Evolutionary conservation across 345 rosid species (phyloP).

Genomic region (Crucihimalaya himalaica): DNA sequence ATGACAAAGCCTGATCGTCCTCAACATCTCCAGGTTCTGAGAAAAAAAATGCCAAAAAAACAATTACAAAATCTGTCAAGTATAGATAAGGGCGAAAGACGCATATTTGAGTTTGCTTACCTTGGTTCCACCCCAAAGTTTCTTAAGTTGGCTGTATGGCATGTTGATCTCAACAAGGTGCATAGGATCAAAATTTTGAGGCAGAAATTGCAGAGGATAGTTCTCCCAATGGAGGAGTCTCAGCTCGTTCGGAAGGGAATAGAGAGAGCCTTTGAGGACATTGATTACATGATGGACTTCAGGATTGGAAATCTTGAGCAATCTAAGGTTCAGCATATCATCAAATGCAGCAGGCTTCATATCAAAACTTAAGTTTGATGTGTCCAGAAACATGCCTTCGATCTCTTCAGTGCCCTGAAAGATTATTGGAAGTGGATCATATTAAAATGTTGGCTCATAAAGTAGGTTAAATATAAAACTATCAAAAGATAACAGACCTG

Average conservation of each 20-base stretch:
- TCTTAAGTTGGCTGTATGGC: background rate
- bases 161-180: background rate
- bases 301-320: background rate
- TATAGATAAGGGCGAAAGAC: background rate
- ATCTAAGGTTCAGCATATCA: slow-evolving; percentile 22
- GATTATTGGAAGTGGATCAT: background rate
- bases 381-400: slow-evolving; percentile 20
- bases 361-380: background rate
- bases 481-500: background rate
- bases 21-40: background rate
- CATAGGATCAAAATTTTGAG: background rate
- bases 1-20: background rate
- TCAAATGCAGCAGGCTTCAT: background rate
- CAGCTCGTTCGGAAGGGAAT: background rate
- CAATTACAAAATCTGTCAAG: background rate
- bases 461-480: background rate
- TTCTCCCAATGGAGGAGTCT: slow-evolving; percentile 8
- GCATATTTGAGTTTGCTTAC: background rate
- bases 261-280: background rate
- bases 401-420: slow-evolving; percentile 23
- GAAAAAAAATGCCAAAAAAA: background rate
- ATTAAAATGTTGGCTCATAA: background rate
- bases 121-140: background rate
- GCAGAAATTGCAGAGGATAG: background rate
- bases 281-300: background rate